Evolutionary conservation across 192 early-diverging fungal genomes (phyloP), one percentile per base, ranked within the genome.

Genomic region (Mycoemilia scoparia): DNA sequence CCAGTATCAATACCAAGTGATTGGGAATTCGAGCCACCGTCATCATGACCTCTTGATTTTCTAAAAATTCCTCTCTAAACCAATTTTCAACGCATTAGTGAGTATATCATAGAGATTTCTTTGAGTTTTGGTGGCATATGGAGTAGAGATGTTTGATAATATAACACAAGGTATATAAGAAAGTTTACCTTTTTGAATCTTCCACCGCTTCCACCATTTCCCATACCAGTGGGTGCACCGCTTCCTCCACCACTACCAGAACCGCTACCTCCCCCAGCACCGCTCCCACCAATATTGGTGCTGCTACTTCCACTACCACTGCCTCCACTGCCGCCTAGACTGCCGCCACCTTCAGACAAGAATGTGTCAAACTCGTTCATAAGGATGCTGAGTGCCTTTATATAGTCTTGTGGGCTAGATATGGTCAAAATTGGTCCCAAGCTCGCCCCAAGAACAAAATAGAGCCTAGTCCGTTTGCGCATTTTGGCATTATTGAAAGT

Each of bases 401-500:
- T 57, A 43, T 71, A 77, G 44, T 77, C 75, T 4, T 50, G 37
- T 7, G 72, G 62, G 16, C 67, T 74, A 2, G 58, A 66, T 32
- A 74, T 72, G 22, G 71, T 71, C 17, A 77, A 46, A 36, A 77
- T 69, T 3, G 67, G 65, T 11, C 70, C 74, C 16, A 77, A 48
- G 21, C 71, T 74, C 7, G 62, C 41, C n/a, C 74, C 74, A 8
- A 77, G 60, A 36, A 65, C 69, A 51, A 71, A 74, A 49, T 73
- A 77, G 16, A 67, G 57, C 12, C 55, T 60, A 21, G 74, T 67
- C 23, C 60, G 54, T 37, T 57, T 56, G 28, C 60, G 54, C 14
- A 64, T 37, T 26, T 54, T 38, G 15, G 54, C 50, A 43, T 46
- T 53, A 32, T 57, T 57, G 21, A 57, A 64, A 47, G 57, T 57